Conservation (phyloP, 208 protist genomes). For the Trypanosoma mega region DNA sequence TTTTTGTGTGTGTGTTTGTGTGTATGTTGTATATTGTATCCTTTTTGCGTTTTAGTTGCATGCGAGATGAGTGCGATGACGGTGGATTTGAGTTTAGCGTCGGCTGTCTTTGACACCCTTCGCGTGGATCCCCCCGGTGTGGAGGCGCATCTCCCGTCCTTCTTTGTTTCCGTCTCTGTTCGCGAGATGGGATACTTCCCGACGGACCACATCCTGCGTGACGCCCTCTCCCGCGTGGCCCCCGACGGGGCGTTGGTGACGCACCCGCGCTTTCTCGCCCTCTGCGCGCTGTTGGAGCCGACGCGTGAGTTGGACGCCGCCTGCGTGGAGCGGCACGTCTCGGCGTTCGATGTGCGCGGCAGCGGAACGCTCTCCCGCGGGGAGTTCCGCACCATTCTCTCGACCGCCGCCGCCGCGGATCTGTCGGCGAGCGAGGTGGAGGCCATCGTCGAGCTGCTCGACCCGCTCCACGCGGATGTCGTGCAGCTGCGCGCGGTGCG, state of each 20-base stretch:
- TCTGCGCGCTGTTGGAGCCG: constrained; percentile 42
- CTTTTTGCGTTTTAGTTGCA: constrained; percentile 1
- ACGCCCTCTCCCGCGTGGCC: constrained; percentile 17
- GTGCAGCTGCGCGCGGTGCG: constrained; percentile 23
- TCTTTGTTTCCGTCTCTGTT: constrained; percentile 29
- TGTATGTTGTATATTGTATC: neutral
- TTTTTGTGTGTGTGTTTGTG: neutral
- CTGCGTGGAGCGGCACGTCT: constrained; percentile 3
- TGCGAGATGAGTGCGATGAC: neutral
- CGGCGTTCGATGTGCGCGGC: constrained; percentile 30
- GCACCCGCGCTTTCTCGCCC: constrained; percentile 50
- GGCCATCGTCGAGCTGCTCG: constrained; percentile 61
- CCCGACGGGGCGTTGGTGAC: constrained; percentile 25
- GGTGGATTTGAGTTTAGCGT: neutral
- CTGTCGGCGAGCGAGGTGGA: constrained; percentile 47
- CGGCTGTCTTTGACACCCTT: constrained; percentile 18
- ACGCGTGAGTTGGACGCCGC: constrained; percentile 7
- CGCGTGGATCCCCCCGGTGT: constrained; percentile 8
- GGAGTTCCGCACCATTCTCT: constrained; percentile 42
- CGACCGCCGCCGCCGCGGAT: constrained; percentile 23
- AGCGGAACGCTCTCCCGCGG: neutral
- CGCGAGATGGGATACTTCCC: constrained; percentile 68
- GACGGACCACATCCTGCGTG: constrained; percentile 30
- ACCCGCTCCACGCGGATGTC: constrained; percentile 34
- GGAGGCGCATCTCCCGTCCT: constrained; percentile 48